These are phyloP conservation scores for Mycena indigotica DNA, from an alignment of 768 basidiomycete genomes.

Conservation along the genomic window DNA sequence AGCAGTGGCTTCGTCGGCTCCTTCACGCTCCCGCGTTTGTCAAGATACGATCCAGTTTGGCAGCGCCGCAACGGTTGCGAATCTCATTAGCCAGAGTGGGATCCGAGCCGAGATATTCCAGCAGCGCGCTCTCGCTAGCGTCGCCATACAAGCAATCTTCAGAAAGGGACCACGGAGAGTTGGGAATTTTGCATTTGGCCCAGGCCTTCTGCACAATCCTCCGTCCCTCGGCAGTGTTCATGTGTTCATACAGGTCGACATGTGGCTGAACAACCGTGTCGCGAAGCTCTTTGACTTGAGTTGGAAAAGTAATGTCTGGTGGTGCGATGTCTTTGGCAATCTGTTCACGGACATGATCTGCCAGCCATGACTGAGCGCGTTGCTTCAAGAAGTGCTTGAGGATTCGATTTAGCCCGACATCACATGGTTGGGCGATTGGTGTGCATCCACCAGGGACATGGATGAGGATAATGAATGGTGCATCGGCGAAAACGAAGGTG, in stretches of 20 bases:
- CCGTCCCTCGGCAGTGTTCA: background rate
- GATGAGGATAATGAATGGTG: background rate
- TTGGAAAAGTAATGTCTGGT: background rate
- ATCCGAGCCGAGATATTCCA: background rate
- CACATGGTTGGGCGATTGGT: background rate
- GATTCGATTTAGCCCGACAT: background rate
- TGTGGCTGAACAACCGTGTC: background rate
- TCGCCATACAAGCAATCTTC: background rate
- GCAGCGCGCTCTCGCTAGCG: background rate
- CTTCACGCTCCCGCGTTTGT: background rate
- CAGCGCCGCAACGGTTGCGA: background rate
- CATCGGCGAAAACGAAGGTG: constrained; percentile 3
- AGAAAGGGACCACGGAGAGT: background rate
- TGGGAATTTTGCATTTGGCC: background rate
- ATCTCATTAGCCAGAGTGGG: background rate
- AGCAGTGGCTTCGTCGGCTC: too few species aligned
- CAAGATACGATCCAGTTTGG: background rate
- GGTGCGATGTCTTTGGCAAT: background rate
- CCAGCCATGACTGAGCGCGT: background rate
- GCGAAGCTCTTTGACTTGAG: background rate
- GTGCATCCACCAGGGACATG: background rate
- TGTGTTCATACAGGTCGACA: background rate
- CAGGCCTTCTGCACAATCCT: background rate
- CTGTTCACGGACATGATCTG: background rate
- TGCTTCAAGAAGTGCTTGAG: background rate